A percentile compares a stretch with the other conserved stretches of the same genome.
These are phyloP conservation scores for Cladophialophora carrionii DNA, from an alignment of 2,329 filamentous ascomycete species.

Conservation along the genomic window DNA sequence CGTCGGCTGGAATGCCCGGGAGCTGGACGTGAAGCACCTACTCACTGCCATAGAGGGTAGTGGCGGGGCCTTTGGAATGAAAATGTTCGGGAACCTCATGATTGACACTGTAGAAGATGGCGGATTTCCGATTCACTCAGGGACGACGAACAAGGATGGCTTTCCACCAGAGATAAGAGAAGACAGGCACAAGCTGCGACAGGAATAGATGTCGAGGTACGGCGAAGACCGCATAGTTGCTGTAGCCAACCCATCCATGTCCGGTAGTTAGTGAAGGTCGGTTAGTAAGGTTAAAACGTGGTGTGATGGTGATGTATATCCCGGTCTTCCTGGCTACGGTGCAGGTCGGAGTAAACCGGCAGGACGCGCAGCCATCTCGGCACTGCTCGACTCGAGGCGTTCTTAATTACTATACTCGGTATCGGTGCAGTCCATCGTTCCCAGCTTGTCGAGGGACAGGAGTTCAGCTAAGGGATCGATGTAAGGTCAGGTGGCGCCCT, in stretches of 20 bases:
- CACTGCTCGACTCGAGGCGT: too few relatives aligned
- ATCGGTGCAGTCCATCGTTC: too few relatives aligned
- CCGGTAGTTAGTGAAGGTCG: not conserved
- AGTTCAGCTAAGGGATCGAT: too few relatives aligned
- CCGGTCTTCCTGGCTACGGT: too few relatives aligned
- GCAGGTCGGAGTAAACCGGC: too few relatives aligned
- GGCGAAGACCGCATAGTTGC: not conserved
- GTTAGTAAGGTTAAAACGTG: not conserved
- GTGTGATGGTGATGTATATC: not conserved
- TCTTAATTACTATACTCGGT: too few relatives aligned
- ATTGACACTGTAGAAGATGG: not conserved
- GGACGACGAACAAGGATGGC: not conserved
- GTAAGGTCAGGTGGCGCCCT: too few relatives aligned
- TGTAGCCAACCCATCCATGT: not conserved
- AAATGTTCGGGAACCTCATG: not conserved
- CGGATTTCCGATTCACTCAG: not conserved
- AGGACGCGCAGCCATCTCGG: too few relatives aligned
- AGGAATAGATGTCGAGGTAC: not conserved
- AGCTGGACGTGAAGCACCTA: conserved; percentile 15
- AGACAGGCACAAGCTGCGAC: not conserved
- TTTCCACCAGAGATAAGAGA: not conserved
- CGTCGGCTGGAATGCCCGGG: conserved; percentile 16
- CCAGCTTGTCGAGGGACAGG: too few relatives aligned
- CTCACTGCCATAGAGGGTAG: not conserved
- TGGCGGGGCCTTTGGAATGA: conserved; percentile 1